Conservation (phyloP, 192 early-diverging fungal genomes). For the Umbelopsis vinacea region DNA sequence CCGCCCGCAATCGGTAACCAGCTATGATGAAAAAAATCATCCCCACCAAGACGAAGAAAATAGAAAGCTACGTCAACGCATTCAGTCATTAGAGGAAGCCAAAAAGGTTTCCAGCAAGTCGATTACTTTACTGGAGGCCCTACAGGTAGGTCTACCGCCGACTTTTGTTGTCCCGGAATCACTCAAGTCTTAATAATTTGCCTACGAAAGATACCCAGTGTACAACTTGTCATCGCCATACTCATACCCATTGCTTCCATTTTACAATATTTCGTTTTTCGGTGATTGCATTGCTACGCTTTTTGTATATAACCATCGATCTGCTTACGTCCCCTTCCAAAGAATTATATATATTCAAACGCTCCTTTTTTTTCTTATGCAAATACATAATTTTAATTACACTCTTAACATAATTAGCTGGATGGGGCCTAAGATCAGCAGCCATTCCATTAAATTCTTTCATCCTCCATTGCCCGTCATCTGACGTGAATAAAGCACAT, state of each 20-base stretch:
- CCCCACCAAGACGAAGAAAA: slow-evolving; percentile 4
- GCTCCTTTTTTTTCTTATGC: not conserved
- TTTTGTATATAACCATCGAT: not conserved
- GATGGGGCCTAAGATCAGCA: too few species aligned
- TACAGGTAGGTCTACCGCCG: not conserved
- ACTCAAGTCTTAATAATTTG: not conserved
- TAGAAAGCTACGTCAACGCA: not conserved
- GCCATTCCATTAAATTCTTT: not conserved
- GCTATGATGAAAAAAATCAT: not conserved
- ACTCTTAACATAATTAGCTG: too few species aligned
- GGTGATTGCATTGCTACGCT: not conserved
- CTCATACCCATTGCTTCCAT: slow-evolving; percentile 12
- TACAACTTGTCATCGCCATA: not conserved
- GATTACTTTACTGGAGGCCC: not conserved
- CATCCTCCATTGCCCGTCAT: not conserved
- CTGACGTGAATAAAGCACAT: too few species aligned
- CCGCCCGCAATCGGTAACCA: not conserved
- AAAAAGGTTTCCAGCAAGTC: not conserved
- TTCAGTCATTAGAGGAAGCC: not conserved
- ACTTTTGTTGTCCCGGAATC: not conserved
- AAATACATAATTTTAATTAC: not conserved
- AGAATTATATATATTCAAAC: not conserved
- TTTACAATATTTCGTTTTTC: slow-evolving; percentile 6
- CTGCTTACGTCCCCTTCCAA: not conserved
- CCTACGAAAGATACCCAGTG: slow-evolving; percentile 7